Evolutionary conservation across 2,329 filamentous ascomycete species (phyloP).

Genomic region (Claviceps capensis): DNA sequence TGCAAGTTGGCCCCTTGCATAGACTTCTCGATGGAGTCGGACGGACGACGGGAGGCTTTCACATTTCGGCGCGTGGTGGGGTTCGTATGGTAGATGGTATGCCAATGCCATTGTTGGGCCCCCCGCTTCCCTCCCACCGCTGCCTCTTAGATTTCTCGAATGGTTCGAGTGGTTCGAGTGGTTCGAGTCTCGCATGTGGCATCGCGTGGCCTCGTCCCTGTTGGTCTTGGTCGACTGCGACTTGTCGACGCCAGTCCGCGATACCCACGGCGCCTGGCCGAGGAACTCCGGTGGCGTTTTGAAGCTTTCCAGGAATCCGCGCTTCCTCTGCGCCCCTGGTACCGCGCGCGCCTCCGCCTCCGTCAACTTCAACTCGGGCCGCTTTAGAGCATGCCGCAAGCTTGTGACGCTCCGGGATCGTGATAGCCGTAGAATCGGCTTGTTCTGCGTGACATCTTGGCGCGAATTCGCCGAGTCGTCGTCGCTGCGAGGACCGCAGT

Average conservation of each 20-base stretch:
- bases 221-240: not conserved
- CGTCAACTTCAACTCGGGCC: not conserved
- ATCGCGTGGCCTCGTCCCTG: not conserved
- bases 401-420: constrained; percentile 10
- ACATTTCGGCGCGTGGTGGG: not conserved
- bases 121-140: not conserved
- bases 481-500: constrained; percentile 1
- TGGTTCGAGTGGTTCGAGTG: no score
- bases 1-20: not conserved
- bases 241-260: constrained; percentile 1
- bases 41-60: not conserved
- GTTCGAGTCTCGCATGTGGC: not conserved
- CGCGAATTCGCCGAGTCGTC: not conserved
- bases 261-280: not conserved
- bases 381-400: not conserved
- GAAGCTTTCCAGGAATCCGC: constrained; percentile 4
- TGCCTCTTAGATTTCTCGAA: no score
- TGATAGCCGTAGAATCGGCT: constrained; percentile 1
- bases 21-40: not conserved
- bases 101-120: not conserved
- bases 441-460: not conserved
- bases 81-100: not conserved
- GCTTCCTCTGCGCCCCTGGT: constrained; percentile 4
- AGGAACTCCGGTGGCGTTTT: not conserved
- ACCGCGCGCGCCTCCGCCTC: not conserved